Base-by-base conservation (phyloP, 441 rosid species). In the Francoa sonchifolia region DNA sequence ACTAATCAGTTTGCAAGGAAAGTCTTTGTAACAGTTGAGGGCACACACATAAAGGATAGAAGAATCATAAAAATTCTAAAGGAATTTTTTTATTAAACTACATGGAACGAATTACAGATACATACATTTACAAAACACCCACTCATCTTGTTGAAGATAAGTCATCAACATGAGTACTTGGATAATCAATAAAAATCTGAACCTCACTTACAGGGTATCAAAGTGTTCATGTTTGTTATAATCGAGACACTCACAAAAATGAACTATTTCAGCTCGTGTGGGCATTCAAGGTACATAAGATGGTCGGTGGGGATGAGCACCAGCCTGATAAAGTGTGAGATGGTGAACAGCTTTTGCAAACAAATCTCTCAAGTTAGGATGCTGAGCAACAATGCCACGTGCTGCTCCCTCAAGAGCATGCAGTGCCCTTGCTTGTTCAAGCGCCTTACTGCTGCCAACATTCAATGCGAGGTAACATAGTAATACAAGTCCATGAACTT, bases 401-500 rank as follows among this genome's bases (percentile, higher is more conserved):
- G 69, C 71, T 9, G 66, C 57, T n/a, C 60, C 67, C 58, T 69
- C 73, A 0, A 76, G 61, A 22, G 51, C 51, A 55, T 55, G 63
- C 54, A 76, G 46, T 13, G 67, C 75, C 39, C 69, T 36, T 18
- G 72, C 77, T 37, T 67, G 63, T 33, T 70, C 84, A 42, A 73
- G 71, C 26, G 70, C 74, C 65, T 63, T 65, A 32, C 71, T 76
- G 43, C 62, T 58, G 42, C 79, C 73, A 8, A 65, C 71, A 65
- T 52, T 67, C 36, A 67, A 22, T 18, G 84, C 76, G 21, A 73
- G 62, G 52, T 67, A 58, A 51, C 77, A 72, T 9, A 76, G 53
- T 37, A 73, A 35, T 18, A 45, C 34, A 22, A 72, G 56, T n/a
- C 51, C 74, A 27, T 63, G 52, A 16, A 49, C 6, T 44, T 63